Conservation (phyloP, 2,329 filamentous ascomycete species). For the Grosmannia serpens region DNA sequence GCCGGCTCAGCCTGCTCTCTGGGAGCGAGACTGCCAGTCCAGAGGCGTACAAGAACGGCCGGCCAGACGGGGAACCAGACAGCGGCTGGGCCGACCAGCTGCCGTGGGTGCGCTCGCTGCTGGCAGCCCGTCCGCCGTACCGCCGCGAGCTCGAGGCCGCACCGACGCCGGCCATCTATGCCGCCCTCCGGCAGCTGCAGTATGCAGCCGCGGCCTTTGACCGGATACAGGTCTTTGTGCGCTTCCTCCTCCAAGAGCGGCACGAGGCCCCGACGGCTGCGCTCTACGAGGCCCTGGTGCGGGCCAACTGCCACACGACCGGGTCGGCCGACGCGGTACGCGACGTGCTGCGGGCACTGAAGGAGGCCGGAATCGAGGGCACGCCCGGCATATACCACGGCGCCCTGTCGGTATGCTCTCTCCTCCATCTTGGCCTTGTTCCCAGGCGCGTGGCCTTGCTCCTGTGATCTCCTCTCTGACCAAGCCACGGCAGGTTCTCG, state of each 20-base stretch:
- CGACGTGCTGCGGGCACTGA: slow-evolving; percentile 63
- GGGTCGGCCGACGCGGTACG: slow-evolving; percentile 57
- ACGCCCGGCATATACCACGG: slow-evolving; percentile 60
- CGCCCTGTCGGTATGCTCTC: slow-evolving; percentile 47
- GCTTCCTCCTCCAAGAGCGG: slow-evolving; percentile 46
- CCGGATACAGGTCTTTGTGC: slow-evolving; percentile 34
- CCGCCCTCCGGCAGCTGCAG: slow-evolving; percentile 30
- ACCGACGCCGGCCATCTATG: slow-evolving; percentile 13
- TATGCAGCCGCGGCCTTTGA: slow-evolving; percentile 24
- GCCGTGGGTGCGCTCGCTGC: slow-evolving; percentile 2
- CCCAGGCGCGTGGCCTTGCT: not conserved
- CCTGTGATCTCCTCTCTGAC: not conserved
- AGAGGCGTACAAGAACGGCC: slow-evolving; percentile 3
- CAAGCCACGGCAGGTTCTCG: slow-evolving; percentile 42
- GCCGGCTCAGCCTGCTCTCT: slow-evolving; percentile 2
- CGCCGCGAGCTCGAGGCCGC: slow-evolving; percentile 5
- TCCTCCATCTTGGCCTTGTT: not conserved
- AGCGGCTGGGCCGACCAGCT: not conserved
- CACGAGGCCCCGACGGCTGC: slow-evolving; percentile 41
- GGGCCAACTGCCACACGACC: slow-evolving; percentile 53
- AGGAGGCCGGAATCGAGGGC: slow-evolving; percentile 43
- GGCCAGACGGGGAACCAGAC: not conserved
- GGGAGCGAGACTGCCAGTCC: not conserved
- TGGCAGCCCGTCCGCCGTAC: slow-evolving; percentile 8
- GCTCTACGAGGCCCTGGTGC: slow-evolving; percentile 65